Evolutionary conservation across 148 eudicot genomes (phyloP).

Genomic region (Vaccinium darrowii): DNA sequence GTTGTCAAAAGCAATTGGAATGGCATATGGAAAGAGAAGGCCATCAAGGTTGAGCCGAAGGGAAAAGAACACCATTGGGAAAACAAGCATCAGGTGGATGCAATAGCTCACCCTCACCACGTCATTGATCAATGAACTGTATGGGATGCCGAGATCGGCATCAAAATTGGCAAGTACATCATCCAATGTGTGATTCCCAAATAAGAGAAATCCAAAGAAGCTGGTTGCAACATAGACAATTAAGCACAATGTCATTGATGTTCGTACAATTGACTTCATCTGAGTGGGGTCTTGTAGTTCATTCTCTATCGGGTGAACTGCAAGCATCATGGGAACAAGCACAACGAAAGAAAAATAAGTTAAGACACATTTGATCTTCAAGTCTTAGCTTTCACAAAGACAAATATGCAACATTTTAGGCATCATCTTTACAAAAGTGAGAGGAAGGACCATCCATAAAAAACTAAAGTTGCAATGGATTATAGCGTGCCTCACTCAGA

Average conservation of each 20-base stretch:
- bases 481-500: neutral
- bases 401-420: neutral
- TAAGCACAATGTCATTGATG: constrained; percentile 61
- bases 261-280: constrained; percentile 64
- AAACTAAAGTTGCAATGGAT: neutral
- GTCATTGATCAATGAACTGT: constrained; percentile 67
- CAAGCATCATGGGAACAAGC: constrained; percentile 4
- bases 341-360: neutral
- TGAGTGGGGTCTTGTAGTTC: constrained; percentile 66
- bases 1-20: constrained; percentile 53
- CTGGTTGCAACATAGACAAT: constrained; percentile 64
- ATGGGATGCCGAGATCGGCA: constrained; percentile 73
- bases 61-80: constrained; percentile 74
- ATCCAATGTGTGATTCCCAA: constrained; percentile 64
- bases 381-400: constrained; percentile 1
- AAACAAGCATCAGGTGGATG: constrained; percentile 83
- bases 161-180: constrained; percentile 88
- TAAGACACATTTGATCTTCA: neutral
- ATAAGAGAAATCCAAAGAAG: constrained; percentile 77
- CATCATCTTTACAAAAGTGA: neutral
- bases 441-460: constrained; percentile 1
- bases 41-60: constrained; percentile 81
- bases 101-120: constrained; percentile 72
- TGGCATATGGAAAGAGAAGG: constrained; percentile 60
- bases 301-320: constrained; percentile 87